Evolutionary conservation across 2,329 filamentous ascomycete species (phyloP), one percentile per base, ranked within the genome.

Genomic region (Lomentospora prolificans): DNA sequence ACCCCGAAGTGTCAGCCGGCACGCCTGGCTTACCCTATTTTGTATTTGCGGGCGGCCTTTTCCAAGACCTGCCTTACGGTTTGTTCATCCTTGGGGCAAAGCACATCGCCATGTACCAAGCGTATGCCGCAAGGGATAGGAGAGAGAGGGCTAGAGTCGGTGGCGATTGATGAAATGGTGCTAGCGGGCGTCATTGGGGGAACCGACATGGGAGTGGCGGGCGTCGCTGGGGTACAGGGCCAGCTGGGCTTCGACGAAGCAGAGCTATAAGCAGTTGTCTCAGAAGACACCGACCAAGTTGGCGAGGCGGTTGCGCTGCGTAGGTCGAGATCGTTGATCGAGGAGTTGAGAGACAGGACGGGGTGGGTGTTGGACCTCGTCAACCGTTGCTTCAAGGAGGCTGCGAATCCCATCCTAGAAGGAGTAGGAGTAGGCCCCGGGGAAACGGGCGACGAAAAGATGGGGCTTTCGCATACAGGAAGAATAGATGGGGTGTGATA

Each of bases 121-220:
- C 73, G 73, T 60, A 82, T 69, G 28, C 76, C 76, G 55, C 76
- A 77, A 14, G 67, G 64, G 41, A 68, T 70, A 1, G 72, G 64
- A 4, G 66, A 62, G 58, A 69, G 64, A 19, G 66, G 59, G 12
- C 63, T 64, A 36, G 65, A 63, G 7, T 63, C 60, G 36, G 62
- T 71, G 33, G 65, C 69, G 25, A 63, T 65, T 17, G 71, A 73
- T 4, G 70, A 75, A 6, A 68, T 64, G n/a, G 75, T 77, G 17
- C 75, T 77, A 53, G 69, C 69, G 1, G 77, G 76, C 0, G 77
- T 80, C 68, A 75, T 71, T 12, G 78, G 75, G 10, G 67, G 74
- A 52, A 65, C 68, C 9, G 68, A 70, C 52, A 66, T 61, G 1
- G 74, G 70, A 22, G 70, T 71, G n/a, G 65, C 63, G 0, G 75